Percentiles rank a stretch among this genome's conserved stretches.
These are phyloP conservation scores for Cystobasidium ongulense DNA, from an alignment of 768 basidiomycete genomes.

Conservation along the genomic window DNA sequence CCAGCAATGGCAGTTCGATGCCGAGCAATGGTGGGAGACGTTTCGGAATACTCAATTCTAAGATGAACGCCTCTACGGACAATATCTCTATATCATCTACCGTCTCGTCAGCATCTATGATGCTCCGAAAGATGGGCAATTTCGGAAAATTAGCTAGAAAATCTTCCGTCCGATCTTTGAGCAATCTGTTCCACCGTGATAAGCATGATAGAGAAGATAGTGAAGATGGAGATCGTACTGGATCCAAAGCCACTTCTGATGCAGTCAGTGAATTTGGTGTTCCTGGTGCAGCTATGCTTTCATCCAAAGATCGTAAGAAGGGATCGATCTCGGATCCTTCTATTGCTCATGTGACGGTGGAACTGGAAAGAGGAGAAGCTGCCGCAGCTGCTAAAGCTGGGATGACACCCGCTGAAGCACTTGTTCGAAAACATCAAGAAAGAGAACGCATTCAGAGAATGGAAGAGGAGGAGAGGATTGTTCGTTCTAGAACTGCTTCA, in stretches of 20 bases:
- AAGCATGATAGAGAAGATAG: conserved; percentile 52
- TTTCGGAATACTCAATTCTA: conserved; percentile 72
- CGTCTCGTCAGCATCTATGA: conserved; percentile 86
- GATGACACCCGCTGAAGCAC: conserved; percentile 55
- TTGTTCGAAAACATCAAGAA: conserved; percentile 45
- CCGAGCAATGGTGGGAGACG: conserved; percentile 35
- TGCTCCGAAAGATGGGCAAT: conserved; percentile 85
- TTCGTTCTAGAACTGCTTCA: conserved; percentile 39
- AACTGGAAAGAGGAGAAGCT: conserved; percentile 59
- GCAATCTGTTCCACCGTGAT: conserved; percentile 79
- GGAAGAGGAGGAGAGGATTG: conserved; percentile 42
- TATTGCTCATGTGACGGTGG: conserved; percentile 73
- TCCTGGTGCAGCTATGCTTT: conserved; percentile 12
- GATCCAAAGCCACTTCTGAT: conserved; percentile 17
- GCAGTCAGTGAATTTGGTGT: conserved; percentile 29
- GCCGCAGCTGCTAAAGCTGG: conserved; percentile 45
- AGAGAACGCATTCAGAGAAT: conserved; percentile 37
- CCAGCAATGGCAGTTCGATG: conserved; percentile 50
- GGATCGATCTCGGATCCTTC: conserved; percentile 60
- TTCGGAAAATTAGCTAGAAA: conserved; percentile 80
- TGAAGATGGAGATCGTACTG: not conserved
- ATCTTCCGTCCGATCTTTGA: conserved; percentile 82
- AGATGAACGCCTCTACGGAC: conserved; percentile 78
- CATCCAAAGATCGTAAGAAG: conserved; percentile 54
- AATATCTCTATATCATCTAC: conserved; percentile 93